phyloP scores from a whole-genome alignment of 305 asterid species.

The Fraxinus velutina region DNA sequence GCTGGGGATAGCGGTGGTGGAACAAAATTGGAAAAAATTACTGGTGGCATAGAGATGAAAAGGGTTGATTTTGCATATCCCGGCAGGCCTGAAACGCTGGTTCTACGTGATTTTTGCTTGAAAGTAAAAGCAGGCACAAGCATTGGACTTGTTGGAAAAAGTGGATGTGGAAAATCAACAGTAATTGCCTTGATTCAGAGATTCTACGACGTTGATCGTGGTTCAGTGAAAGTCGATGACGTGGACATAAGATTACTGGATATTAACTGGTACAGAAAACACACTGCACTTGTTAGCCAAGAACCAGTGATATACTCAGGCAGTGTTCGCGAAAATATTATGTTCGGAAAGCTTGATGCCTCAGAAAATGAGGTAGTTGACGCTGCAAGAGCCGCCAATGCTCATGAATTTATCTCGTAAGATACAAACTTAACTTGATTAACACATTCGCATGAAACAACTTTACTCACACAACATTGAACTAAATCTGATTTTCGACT shows the following conservation, averaged over 20 bases:
- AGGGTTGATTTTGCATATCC: constrained; percentile 70
- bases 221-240: constrained; percentile 59
- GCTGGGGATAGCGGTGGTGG: constrained; percentile 27
- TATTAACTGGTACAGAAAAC: constrained; percentile 60
- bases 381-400: constrained; percentile 78
- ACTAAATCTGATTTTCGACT: background rate
- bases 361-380: constrained; percentile 60
- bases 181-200: constrained; percentile 66
- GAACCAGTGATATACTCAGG: constrained; percentile 82
- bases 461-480: background rate
- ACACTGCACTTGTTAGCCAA: constrained; percentile 82
- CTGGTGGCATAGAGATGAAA: constrained; percentile 58
- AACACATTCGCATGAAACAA: background rate
- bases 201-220: constrained; percentile 60
- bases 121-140: constrained; percentile 71
- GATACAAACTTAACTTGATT: constrained; percentile 5
- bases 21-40: constrained; percentile 43
- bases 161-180: constrained; percentile 87
- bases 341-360: constrained; percentile 59
- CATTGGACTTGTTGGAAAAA: constrained; percentile 73
- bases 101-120: constrained; percentile 53
- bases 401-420: constrained; percentile 80
- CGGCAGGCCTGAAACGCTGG: constrained; percentile 44
- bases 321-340: constrained; percentile 61
- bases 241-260: constrained; percentile 56